phyloP scores from a whole-genome alignment of 2,329 filamentous ascomycete species.

The Aureobasidium uvarum region DNA sequence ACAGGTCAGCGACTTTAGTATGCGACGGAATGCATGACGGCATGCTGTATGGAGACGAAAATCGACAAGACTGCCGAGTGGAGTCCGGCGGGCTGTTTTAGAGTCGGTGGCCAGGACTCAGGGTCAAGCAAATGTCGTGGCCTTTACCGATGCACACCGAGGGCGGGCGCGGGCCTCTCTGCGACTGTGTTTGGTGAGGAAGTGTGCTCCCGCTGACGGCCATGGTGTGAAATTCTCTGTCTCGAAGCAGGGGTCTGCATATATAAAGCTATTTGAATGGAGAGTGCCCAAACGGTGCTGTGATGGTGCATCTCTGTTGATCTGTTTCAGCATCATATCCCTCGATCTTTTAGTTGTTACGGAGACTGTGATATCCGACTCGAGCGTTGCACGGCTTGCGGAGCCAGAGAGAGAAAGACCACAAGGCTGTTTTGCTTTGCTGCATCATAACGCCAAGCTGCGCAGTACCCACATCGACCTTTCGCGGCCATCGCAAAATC shows the following conservation, averaged over 20 bases:
- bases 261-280: neutral
- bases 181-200: conserved; percentile 10
- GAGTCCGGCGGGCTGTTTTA: conserved; percentile 12
- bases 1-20: neutral
- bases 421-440: conserved; percentile 23
- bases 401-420: neutral
- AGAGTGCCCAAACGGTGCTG: neutral
- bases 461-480: neutral
- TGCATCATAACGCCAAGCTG: conserved; percentile 22
- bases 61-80: conserved; percentile 17
- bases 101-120: conserved; percentile 14
- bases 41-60: conserved; percentile 15
- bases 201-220: conserved; percentile 9
- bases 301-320: neutral
- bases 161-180: conserved; percentile 8
- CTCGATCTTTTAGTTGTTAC: conserved; percentile 3
- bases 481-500: conserved; percentile 10
- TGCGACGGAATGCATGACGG: conserved; percentile 8
- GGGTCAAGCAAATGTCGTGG: conserved; percentile 9
- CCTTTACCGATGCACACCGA: conserved; percentile 8
- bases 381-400: neutral
- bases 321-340: conserved; percentile 5
- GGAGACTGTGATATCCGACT: conserved; percentile 3
- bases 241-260: conserved; percentile 1
- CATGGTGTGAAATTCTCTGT: neutral